Evolutionary conservation across 139 green algal genomes (phyloP), one percentile per base, ranked within the genome.

Genomic region (Desmodesmus armatus): DNA sequence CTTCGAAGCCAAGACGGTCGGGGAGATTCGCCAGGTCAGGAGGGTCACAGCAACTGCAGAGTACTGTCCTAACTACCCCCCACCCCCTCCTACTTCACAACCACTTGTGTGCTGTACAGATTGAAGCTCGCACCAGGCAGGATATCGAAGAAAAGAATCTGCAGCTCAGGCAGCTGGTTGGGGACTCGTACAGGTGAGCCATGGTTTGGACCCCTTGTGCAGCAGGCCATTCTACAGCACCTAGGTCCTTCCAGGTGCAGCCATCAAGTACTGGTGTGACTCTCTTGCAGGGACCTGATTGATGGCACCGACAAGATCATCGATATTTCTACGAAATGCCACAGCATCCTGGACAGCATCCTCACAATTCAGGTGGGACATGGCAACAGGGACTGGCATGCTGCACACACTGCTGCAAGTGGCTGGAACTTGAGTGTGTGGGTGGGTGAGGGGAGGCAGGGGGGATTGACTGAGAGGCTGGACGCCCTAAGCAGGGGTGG

Each of bases 111-210:
- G 21, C 21, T 3, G 0, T 73, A 73, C 87, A 98, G 91, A 92
- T 98, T 41, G 95, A 98, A 77, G 84, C 88, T 5, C 89, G 90
- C 33, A 97, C 94, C 0, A 82, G 89, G 6, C 85, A 91, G 63
- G 93, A 99, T 60, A 97, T 99, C 21, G 94, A 98, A 62, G 93
- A 96, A 58, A 99, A 98, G 85, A 96, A 97, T 77, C 78, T 91
- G 47, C 91, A 98, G 87, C 91, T 99, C 29, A 90, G 96, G 0
- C 89, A 96, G 71, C 88, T 98, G 15, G 94, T 99, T 19, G 96
- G 96, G 0, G 91, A 95, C 41, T 98, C 95, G 0, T 98, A 99
- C 89, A 92, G 91, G 94, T 92, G 19, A 67, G 49, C 40, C n/a
- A n/a, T n/a, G n/a, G n/a, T n/a, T n/a, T n/a, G n/a, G n/a, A n/a